Conservation (phyloP, 306 rosid genomes). For the Bauhinia variegata region DNA sequence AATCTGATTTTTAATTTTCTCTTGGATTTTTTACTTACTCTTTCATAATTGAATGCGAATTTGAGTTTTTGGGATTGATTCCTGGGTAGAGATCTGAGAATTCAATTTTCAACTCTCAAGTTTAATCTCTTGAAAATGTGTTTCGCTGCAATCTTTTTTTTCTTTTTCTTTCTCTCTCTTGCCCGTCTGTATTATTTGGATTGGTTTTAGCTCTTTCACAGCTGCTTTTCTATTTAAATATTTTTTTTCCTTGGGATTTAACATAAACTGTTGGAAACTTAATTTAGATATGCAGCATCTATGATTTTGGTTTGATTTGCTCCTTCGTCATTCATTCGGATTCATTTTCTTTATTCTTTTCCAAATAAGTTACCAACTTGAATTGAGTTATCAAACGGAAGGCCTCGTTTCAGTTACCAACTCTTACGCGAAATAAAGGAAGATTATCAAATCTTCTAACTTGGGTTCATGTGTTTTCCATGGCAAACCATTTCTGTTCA, state of each 20-base stretch:
- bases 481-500: conserved; percentile 37
- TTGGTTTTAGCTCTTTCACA: conserved; percentile 4
- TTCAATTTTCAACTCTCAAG: conserved; percentile 3
- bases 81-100: conserved; percentile 40
- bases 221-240: neutral
- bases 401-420: conserved; percentile 42
- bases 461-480: conserved; percentile 44
- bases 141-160: conserved; percentile 25
- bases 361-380: conserved; percentile 40
- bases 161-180: neutral
- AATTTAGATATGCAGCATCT: conserved; percentile 32
- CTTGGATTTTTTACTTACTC: neutral
- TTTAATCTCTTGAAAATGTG: conserved; percentile 34
- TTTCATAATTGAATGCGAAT: conserved; percentile 13
- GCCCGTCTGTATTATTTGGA: conserved; percentile 16
- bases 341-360: conserved; percentile 36
- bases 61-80: conserved; percentile 1
- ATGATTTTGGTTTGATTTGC: conserved; percentile 42
- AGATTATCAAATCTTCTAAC: conserved; percentile 39
- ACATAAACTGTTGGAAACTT: neutral
- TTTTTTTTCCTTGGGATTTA: conserved; percentile 22
- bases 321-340: conserved; percentile 42
- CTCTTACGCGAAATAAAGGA: conserved; percentile 4
- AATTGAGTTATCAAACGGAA: conserved; percentile 43
- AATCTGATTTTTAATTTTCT: neutral